Conservation (phyloP, 2,329 filamentous ascomycete genomes). For the Cladosporium sphaerospermum region DNA sequence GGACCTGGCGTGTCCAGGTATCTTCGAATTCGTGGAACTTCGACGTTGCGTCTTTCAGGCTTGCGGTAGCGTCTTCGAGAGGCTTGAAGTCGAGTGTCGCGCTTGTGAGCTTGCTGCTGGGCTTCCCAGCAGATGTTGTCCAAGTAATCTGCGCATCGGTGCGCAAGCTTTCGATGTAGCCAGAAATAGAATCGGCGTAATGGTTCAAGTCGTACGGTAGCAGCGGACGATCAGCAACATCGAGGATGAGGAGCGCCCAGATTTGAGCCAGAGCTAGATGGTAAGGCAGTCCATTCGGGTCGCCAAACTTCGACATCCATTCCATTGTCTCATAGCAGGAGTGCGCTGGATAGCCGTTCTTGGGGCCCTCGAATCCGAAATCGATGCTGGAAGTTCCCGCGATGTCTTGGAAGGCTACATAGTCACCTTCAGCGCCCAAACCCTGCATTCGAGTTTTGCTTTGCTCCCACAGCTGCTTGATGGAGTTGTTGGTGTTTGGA, state of each 20-base stretch:
- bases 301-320: constrained; percentile 73
- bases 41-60: constrained; percentile 54
- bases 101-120: neutral
- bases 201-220: constrained; percentile 72
- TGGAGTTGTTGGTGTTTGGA: constrained; percentile 56
- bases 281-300: constrained; percentile 66
- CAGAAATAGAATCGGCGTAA: constrained; percentile 61
- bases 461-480: constrained; percentile 71
- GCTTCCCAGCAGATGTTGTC: neutral
- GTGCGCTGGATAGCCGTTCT: constrained; percentile 60
- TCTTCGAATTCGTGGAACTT: constrained; percentile 71
- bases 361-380: constrained; percentile 63
- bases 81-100: constrained; percentile 48
- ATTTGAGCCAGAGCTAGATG: constrained; percentile 75
- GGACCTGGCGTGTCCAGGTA: constrained; percentile 67
- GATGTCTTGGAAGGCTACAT: constrained; percentile 84
- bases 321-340: constrained; percentile 87
- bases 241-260: constrained; percentile 73
- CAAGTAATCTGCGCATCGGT: constrained; percentile 44
- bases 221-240: constrained; percentile 74
- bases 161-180: constrained; percentile 62
- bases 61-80: constrained; percentile 57
- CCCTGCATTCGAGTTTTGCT: constrained; percentile 56
- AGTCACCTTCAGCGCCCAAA: constrained; percentile 72
- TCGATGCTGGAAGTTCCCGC: constrained; percentile 84